Conservation (phyloP, 129 eudicot species). For the Flaveria trinervia region DNA sequence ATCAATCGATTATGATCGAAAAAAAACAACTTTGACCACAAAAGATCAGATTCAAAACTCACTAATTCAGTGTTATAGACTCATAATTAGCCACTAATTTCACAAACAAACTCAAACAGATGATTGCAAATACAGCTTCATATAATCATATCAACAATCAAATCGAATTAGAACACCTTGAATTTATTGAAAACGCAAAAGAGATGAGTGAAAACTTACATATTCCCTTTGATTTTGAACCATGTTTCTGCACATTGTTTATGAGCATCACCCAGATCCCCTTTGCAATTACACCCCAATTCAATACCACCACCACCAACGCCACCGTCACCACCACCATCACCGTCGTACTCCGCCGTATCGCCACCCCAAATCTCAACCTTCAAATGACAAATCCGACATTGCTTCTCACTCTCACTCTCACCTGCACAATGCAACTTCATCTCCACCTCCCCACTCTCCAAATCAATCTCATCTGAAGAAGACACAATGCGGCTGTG, state of each 20-base stretch:
- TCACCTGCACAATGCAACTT: conserved; percentile 42
- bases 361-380: conserved; percentile 31
- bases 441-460: conserved; percentile 64
- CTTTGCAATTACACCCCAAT: conserved; percentile 69
- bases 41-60: conserved; percentile 25
- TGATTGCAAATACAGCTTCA: conserved; percentile 29
- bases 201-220: conserved; percentile 40
- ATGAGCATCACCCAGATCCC: conserved; percentile 69
- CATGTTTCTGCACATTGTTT: conserved; percentile 76
- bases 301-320: conserved; percentile 47
- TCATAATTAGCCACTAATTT: neutral
- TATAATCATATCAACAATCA: neutral
- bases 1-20: neutral
- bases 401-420: conserved; percentile 39
- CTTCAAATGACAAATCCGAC: conserved; percentile 67
- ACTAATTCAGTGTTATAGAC: neutral
- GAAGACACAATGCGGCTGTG: conserved; percentile 38
- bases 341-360: conserved; percentile 26
- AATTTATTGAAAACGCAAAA: neutral
- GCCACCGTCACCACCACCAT: conserved; percentile 20
- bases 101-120: conserved; percentile 14
- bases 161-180: neutral
- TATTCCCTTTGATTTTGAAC: conserved; percentile 65
- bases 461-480: conserved; percentile 53
- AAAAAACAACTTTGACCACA: conserved; percentile 20